Percentiles rank a stretch among this genome's conserved stretches.
Evolutionary conservation across 1,139 yeast genomes (phyloP).

Genomic region (Yamadazyma songkhlaensis): DNA sequence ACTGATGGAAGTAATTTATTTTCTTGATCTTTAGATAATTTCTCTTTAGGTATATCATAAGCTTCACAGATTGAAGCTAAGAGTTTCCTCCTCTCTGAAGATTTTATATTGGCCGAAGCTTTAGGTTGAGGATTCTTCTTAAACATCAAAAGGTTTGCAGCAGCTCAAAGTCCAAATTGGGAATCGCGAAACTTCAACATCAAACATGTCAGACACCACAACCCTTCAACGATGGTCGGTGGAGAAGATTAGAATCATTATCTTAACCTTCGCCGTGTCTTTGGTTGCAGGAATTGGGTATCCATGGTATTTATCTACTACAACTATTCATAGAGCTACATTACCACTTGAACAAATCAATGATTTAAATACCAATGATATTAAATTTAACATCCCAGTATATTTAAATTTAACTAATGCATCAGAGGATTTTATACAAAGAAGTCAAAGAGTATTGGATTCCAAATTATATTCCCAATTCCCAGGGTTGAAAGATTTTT

Average conservation of each 20-base stretch:
- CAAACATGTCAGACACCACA: background rate
- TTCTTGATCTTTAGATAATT: conserved; percentile 45
- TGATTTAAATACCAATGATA: conserved; percentile 26
- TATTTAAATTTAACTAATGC: conserved; percentile 45
- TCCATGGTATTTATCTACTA: conserved; percentile 71
- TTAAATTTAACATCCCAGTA: conserved; percentile 55
- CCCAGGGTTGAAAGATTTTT: conserved; percentile 23
- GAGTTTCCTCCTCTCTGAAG: conserved; percentile 73
- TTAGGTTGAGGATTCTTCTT: conserved; percentile 65
- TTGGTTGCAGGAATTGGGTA: conserved; percentile 53
- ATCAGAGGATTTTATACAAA: conserved; percentile 21
- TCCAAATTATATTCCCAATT: conserved; percentile 17
- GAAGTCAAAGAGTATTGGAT: conserved; percentile 33
- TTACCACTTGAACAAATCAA: conserved; percentile 60
- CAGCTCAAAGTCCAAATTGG: background rate
- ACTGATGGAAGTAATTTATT: conserved; percentile 54
- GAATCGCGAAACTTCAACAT: conserved; percentile 1
- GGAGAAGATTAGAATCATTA: conserved; percentile 8
- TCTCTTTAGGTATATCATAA: conserved; percentile 44
- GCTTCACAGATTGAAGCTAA: conserved; percentile 44
- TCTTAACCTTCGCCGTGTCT: conserved; percentile 15
- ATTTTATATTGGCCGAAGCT: conserved; percentile 74
- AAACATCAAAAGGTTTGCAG: conserved; percentile 46
- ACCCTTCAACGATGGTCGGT: conserved; percentile 5
- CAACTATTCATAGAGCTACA: conserved; percentile 72